Evolutionary conservation across 1,284 basidiomycete species (phyloP), one percentile per base, ranked within the genome.

Genomic region (Polyporus tsugae): DNA sequence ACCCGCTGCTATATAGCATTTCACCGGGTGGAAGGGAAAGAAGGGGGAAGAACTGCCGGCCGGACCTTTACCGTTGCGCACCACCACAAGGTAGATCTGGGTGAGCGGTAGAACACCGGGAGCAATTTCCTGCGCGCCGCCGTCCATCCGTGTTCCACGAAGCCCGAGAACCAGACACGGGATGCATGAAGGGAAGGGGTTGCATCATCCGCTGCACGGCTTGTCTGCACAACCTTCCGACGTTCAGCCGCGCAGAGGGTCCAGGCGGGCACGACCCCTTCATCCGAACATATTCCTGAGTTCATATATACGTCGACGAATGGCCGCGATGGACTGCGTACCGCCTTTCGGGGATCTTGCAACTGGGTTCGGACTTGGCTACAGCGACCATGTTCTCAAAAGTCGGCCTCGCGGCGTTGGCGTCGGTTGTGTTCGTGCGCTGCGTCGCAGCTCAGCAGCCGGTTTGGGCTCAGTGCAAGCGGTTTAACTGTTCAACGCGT

Each of bases 391-490:
- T 75, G 74, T 62, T 67, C 29, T 69, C 71, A 35, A 68, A 65
- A 38, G 52, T 73, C 42, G 59, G 68, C 6, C 38, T 70, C 22
- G 66, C 69, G 38, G 67, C 63, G 29, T 65, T 76, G 44, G 68
- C 65, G 44, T 60, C 69, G 9, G 70, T 67, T n/a, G 73, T 69
- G 19, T 64, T 71, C 10, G 69, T 71, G 57, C 67, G 68, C 19
- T 59, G 64, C 7, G 74, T 53, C 38, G 46, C 62, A 6, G 75
- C 76, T n/a, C 74, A 74, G 63, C 72, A 75, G 67, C 57, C 71
- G 3, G 73, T 69, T 6, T 77, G 76, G 76, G 69, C 63, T 0
- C 76, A 77, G 69, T 77, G 76, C 76, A 65, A 63, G 72, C 68
- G 7, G 19, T 25, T 36, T 36, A 2, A 38, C 44, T 15, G 11